Base-by-base conservation (phyloP, 2,329 filamentous ascomycete genomes). In the Cryphonectria japonica region DNA sequence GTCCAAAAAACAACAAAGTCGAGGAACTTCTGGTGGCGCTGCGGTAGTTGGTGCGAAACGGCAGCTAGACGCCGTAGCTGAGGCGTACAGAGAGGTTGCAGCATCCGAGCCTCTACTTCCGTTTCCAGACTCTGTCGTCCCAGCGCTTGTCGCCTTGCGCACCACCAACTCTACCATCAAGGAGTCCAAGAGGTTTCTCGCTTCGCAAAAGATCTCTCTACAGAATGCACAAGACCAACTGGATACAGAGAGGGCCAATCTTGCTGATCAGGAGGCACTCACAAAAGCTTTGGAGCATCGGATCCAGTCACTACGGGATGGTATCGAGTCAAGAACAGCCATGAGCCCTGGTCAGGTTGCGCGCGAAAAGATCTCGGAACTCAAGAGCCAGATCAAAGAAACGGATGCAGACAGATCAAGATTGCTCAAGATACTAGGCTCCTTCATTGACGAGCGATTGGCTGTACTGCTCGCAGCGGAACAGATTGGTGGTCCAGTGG, bases 381-480 rank as follows among this genome's bases (percentile, higher is more conserved):
- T 94, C 73, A 85, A 84, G 74, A 80, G 83, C 62, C 88, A 88
- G 76, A 91, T 89, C 77, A 83, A 82, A 66, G 78, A 81, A 57
- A 91, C 93, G 76, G 87, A 91, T 70, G 82, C 79, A 67, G 87
- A 91, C 74, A 91, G 90, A 1, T 82, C 84, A 1, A 84, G 82
- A 59, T 82, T 96, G 22, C 87, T 92, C 69, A 86, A 85, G 70
- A 85, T 88, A 0, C 85, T 97, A 69, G 88, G 91, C 73, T 83
- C 82, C 22, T 97, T 97, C 77, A 90, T 95, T 70, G 88, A 93
- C 73, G 83, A 88, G 60, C 86, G 89, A 57, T 85, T 97, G 0
- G 92, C 92, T 1, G 82, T 87, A 3, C 92, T 95, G 89, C 84
- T 97, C 60, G 93, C 93, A 8, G 92, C 93, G 0, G 94, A 97